These are phyloP conservation scores for Daldinia bambusicola DNA, from an alignment of 495 filamentous ascomycete genomes.

Conservation along the genomic window DNA sequence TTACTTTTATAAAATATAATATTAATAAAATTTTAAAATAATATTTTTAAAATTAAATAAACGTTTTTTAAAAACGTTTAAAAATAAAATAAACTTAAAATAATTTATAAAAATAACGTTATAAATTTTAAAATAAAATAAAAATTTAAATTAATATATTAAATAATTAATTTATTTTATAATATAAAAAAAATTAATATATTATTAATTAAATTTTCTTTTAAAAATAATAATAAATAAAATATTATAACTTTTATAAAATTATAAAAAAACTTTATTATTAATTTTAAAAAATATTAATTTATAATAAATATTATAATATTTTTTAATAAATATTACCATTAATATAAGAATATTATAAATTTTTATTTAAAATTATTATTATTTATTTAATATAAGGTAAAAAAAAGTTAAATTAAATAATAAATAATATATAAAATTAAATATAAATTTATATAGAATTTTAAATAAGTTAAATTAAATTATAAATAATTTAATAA, in stretches of 20 bases:
- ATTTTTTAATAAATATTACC: not conserved
- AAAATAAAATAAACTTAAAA: not conserved
- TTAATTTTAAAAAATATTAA: conserved; percentile 11
- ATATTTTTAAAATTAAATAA: conserved; percentile 4
- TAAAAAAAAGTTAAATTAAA: not conserved
- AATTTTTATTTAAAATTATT: not conserved
- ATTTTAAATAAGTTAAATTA: conserved; percentile 9
- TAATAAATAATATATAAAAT: not conserved
- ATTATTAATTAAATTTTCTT: no score
- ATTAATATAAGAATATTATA: not conserved
- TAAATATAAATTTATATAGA: conserved; percentile 15
- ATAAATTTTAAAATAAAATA: conserved; percentile 4
- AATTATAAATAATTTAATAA: not conserved
- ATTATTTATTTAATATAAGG: not conserved
- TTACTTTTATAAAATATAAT: conserved; percentile 3
- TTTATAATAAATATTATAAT: conserved; percentile 2
- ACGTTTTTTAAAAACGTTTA: not conserved
- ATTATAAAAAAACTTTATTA: not conserved
- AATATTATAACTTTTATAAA: conserved; percentile 7
- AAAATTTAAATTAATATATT: conserved; percentile 5
- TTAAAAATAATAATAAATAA: no score
- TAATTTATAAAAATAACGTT: not conserved
- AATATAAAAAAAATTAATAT: not conserved
- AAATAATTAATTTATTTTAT: conserved; percentile 7
- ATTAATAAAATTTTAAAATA: not conserved